A percentile compares a stretch with the other conserved stretches of the same genome.
Conservation (phyloP, 2,329 filamentous ascomycete genomes). For the Epichloe bromicola region DNA sequence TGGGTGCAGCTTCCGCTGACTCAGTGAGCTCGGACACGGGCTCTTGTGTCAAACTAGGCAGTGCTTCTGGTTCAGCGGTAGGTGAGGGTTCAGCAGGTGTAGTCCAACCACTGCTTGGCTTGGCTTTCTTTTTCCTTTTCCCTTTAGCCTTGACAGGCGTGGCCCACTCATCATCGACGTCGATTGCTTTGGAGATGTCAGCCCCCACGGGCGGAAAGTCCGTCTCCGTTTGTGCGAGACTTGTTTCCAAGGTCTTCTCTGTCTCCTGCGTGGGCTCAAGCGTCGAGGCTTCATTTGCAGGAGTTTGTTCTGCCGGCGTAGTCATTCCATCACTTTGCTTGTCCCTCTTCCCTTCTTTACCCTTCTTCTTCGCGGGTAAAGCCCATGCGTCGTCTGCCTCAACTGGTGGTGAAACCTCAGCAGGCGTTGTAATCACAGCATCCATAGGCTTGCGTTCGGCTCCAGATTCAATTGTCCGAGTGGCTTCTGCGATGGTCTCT, state of each 20-base stretch:
- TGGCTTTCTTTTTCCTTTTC: conserved; percentile 23
- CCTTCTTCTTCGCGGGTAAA: conserved; percentile 1
- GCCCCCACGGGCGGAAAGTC: not conserved
- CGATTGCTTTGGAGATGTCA: not conserved
- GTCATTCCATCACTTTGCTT: not conserved
- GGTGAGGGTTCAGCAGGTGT: not conserved
- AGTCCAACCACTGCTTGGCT: conserved; percentile 3
- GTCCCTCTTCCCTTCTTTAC: conserved; percentile 4
- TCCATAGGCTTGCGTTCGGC: not conserved
- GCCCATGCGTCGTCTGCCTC: conserved; percentile 1
- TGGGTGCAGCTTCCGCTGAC: not conserved
- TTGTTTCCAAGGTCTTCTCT: not conserved
- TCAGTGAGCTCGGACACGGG: not conserved
- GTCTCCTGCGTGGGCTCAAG: not conserved
- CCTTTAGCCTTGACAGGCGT: conserved; percentile 28
- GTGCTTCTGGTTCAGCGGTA: not conserved
- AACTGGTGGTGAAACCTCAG: not conserved
- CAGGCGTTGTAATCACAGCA: not conserved
- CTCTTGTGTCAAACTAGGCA: not conserved
- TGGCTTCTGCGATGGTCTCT: not conserved
- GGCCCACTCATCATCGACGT: conserved; percentile 1
- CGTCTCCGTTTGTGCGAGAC: not conserved
- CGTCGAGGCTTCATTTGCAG: not conserved
- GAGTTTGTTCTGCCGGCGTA: not conserved
- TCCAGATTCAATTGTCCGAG: not conserved